Evolutionary conservation across 2,329 filamentous ascomycete genomes (phyloP).

Genomic region (Aspergillus ruber): DNA sequence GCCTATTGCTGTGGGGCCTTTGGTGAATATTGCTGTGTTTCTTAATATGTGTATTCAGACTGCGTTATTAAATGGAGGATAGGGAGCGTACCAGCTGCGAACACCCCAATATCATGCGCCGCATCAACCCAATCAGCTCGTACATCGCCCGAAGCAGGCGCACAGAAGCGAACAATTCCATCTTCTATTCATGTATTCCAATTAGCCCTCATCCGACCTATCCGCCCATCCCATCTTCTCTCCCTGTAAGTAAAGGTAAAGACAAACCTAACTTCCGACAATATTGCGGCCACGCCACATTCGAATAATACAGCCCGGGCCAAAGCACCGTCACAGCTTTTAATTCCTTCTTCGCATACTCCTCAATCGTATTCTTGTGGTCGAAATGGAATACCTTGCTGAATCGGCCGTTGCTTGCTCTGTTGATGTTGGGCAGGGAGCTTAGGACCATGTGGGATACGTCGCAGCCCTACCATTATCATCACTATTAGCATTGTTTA

Average conservation of each 20-base stretch:
- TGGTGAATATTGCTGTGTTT: constrained; percentile 5
- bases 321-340: constrained; percentile 7
- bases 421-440: constrained; percentile 11
- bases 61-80: not conserved
- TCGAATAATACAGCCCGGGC: constrained; percentile 13
- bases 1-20: constrained; percentile 6
- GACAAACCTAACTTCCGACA: constrained; percentile 2
- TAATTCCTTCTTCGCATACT: constrained; percentile 8
- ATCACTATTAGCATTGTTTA: not conserved
- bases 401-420: constrained; percentile 6
- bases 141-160: constrained; percentile 6
- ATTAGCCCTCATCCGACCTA: not conserved
- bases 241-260: not conserved
- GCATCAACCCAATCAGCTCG: constrained; percentile 14
- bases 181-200: constrained; percentile 2
- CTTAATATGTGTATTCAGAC: not conserved
- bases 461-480: not conserved
- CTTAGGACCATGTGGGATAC: constrained; percentile 14
- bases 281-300: constrained; percentile 11
- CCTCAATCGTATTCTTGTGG: constrained; percentile 10
- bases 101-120: constrained; percentile 11
- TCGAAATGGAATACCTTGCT: constrained; percentile 11
- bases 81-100: constrained; percentile 10
- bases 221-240: too few species aligned
- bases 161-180: constrained; percentile 10